phyloP scores from a whole-genome alignment of 192 early-diverging fungal species.

The Coemansia erecta region DNA sequence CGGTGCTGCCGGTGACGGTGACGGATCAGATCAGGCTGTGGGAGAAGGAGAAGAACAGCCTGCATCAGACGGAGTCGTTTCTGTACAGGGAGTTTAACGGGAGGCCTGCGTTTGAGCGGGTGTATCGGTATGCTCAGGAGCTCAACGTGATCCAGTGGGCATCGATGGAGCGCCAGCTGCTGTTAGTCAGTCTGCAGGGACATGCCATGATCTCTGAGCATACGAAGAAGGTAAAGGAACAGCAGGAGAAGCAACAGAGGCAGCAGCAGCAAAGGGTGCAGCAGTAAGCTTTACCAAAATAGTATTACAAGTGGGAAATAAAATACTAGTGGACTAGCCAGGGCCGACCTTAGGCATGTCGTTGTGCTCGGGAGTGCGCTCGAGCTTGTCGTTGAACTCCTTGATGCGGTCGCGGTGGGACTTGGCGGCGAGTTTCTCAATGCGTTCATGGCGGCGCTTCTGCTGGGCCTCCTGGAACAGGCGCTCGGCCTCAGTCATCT shows the following conservation, averaged over 20 bases:
- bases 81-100: conserved; percentile 78
- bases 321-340: conserved; percentile 10
- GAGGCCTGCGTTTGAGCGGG: conserved; percentile 69
- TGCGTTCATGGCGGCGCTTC: conserved; percentile 39
- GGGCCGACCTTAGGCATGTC: conserved; percentile 58
- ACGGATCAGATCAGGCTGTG: conserved; percentile 94
- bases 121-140: conserved; percentile 73
- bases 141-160: conserved; percentile 78
- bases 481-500: conserved; percentile 32
- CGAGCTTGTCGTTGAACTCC: conserved; percentile 65
- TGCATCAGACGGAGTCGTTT: conserved; percentile 58
- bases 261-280: conserved; percentile 1
- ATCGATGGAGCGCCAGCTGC: conserved; percentile 62
- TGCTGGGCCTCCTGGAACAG: conserved; percentile 15
- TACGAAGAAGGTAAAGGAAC: conserved; percentile 23
- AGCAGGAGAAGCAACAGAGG: neutral
- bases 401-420: conserved; percentile 48
- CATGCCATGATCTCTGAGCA: conserved; percentile 64
- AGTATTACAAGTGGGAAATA: too few species aligned
- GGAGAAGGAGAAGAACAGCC: conserved; percentile 91
- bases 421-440: conserved; percentile 42
- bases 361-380: conserved; percentile 61
- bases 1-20: conserved; percentile 86
- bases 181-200: conserved; percentile 75
- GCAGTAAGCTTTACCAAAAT: neutral